Evolutionary conservation across 2,329 filamentous ascomycete genomes (phyloP).

Genomic region (Ascochyta viciae-villosae): DNA sequence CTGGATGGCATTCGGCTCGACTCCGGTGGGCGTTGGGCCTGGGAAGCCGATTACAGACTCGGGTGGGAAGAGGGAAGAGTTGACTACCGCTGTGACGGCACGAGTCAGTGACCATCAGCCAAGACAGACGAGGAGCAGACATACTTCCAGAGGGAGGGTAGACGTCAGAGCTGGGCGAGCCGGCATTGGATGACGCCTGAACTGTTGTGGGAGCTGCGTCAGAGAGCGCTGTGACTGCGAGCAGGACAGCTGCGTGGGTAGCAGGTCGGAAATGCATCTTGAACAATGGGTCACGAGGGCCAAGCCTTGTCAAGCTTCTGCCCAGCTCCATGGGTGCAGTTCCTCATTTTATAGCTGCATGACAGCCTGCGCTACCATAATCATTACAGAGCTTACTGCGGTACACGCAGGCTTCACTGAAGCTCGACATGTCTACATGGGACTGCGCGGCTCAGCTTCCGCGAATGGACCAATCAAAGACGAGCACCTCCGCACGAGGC

Average conservation of each 20-base stretch:
- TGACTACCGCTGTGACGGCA: constrained; percentile 27
- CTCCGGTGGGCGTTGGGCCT: constrained; percentile 40
- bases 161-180: constrained; percentile 24
- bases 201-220: constrained; percentile 27
- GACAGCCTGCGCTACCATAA: neutral
- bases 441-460: constrained; percentile 9
- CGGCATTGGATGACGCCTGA: constrained; percentile 25
- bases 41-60: constrained; percentile 38
- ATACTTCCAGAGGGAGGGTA: constrained; percentile 38
- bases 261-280: constrained; percentile 10
- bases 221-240: constrained; percentile 17
- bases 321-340: constrained; percentile 20
- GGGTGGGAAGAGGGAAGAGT: constrained; percentile 34
- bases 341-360: constrained; percentile 22
- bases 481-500: constrained; percentile 4
- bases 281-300: constrained; percentile 2
- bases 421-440: constrained; percentile 4
- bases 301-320: constrained; percentile 32
- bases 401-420: neutral
- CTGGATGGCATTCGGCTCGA: constrained; percentile 37
- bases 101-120: constrained; percentile 1
- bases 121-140: neutral
- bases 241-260: constrained; percentile 15
- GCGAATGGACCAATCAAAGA: constrained; percentile 13
- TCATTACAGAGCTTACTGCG: neutral